Conservation (phyloP, 2,329 filamentous ascomycete genomes). For the Cyphellophora europaea region DNA sequence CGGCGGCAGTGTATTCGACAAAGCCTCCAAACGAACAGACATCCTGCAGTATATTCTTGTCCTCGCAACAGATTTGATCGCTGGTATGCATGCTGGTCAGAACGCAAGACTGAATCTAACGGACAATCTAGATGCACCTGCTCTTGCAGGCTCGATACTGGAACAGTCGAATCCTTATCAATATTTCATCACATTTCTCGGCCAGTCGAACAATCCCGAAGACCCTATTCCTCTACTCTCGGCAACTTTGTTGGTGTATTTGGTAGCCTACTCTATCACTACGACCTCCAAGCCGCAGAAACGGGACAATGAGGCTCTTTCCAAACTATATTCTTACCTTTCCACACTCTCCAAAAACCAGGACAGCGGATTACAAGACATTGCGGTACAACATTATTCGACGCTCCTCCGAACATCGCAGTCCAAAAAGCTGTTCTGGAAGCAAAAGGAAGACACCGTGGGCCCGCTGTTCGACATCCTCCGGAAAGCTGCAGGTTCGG, state of each 20-base stretch:
- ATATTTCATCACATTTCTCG: constrained; percentile 75
- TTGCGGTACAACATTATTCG: constrained; percentile 87
- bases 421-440: constrained; percentile 80
- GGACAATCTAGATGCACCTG: constrained; percentile 72
- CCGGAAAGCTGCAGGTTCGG: constrained; percentile 62
- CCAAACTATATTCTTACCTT: constrained; percentile 76
- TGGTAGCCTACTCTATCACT: constrained; percentile 58
- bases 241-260: constrained; percentile 71
- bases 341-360: constrained; percentile 73
- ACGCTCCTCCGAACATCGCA: constrained; percentile 66
- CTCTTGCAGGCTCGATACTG: constrained; percentile 67
- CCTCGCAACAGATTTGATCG: constrained; percentile 75
- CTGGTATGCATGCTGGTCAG: constrained; percentile 58
- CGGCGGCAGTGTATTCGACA: constrained; percentile 70
- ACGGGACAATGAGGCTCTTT: constrained; percentile 66
- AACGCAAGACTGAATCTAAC: too few species aligned
- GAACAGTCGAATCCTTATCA: constrained; percentile 61
- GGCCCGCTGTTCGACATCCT: constrained; percentile 75
- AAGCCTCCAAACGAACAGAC: constrained; percentile 74
- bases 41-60: constrained; percentile 94
- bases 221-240: constrained; percentile 85
- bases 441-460: constrained; percentile 75
- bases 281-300: constrained; percentile 49
- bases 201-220: constrained; percentile 71
- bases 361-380: constrained; percentile 87